Evolutionary conservation across 805 yeast species (phyloP).

Genomic region (Huiozyma sinensis): DNA sequence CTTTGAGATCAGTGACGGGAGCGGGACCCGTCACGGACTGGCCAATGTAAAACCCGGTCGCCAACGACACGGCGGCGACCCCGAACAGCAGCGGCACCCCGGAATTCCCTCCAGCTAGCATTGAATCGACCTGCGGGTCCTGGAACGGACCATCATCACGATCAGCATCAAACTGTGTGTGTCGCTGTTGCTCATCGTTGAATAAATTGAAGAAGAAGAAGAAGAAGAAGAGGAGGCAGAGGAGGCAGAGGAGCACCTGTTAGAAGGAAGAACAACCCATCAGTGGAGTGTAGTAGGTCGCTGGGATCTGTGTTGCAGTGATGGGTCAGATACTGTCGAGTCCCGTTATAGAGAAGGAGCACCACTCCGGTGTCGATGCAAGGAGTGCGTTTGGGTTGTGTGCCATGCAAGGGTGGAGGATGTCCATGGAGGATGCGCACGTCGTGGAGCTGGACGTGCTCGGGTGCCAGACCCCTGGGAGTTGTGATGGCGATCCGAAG

Average conservation of each 20-base stretch:
- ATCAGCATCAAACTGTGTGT: too few species aligned
- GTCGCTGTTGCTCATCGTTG: too few species aligned
- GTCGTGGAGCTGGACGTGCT: slow-evolving; percentile 34
- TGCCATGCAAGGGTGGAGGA: slow-evolving; percentile 99
- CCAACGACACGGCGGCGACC: slow-evolving; percentile 22
- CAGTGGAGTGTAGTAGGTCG: too few species aligned
- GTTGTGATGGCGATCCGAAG: slow-evolving; percentile 13
- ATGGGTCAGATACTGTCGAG: slow-evolving; percentile 98
- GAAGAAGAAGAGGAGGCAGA: too few species aligned
- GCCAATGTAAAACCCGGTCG: slow-evolving; percentile 24
- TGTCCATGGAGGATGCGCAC: slow-evolving; percentile 94
- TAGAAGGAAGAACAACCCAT: too few species aligned
- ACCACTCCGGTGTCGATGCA: slow-evolving; percentile 59
- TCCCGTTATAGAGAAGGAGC: slow-evolving; percentile 64
- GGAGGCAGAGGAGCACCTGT: too few species aligned
- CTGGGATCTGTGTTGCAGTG: background rate
- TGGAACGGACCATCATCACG: too few species aligned
- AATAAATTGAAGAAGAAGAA: too few species aligned
- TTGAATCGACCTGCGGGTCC: too few species aligned
- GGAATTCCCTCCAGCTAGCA: background rate
- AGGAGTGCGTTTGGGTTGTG: slow-evolving; percentile 72
- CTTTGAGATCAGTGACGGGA: slow-evolving; percentile 8
- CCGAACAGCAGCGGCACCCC: slow-evolving; percentile 14
- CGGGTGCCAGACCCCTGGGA: slow-evolving; percentile 1
- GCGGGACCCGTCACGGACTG: slow-evolving; percentile 13